Percentiles rank a stretch among this genome's conserved stretches.
Evolutionary conservation across 352 stramenopile species (phyloP).

Genomic region (Discostella stelligera): DNA sequence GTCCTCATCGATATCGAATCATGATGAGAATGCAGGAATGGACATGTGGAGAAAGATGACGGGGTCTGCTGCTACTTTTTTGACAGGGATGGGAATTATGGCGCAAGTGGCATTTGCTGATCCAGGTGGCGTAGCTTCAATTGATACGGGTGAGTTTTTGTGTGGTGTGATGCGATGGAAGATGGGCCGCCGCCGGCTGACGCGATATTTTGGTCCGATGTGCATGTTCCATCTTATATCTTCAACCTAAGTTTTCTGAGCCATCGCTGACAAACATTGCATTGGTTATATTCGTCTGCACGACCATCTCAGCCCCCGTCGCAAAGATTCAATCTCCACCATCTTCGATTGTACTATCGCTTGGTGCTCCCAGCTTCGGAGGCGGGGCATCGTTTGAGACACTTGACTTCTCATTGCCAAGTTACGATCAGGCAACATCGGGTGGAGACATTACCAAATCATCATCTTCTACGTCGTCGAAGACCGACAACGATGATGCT

Average conservation of each 20-base stretch:
- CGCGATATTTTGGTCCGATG: not conserved
- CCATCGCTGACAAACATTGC: not conserved
- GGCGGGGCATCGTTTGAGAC: conserved; percentile 51
- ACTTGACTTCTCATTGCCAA: conserved; percentile 75
- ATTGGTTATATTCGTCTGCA: not conserved
- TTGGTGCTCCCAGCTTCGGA: conserved; percentile 38
- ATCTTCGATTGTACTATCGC: conserved; percentile 34
- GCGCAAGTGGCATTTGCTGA: conserved; percentile 46
- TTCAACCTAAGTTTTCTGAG: too few species aligned
- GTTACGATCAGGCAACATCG: conserved; percentile 53
- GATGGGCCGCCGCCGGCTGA: too few species aligned
- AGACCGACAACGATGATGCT: conserved; percentile 15
- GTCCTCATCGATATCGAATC: not conserved
- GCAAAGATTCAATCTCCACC: conserved; percentile 15
- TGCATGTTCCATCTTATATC: not conserved
- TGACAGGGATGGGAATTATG: conserved; percentile 34
- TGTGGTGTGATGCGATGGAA: not conserved
- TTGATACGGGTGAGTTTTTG: conserved; percentile 6
- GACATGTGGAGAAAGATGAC: conserved; percentile 33
- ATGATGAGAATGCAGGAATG: conserved; percentile 5
- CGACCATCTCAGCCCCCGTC: not conserved
- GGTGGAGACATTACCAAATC: conserved; percentile 25
- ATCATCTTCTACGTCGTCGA: conserved; percentile 7
- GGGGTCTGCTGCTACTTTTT: conserved; percentile 25
- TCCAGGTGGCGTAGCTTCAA: conserved; percentile 12